These are phyloP conservation scores for Fusarium chaquense DNA, from an alignment of 2,329 filamentous ascomycete species.

Conservation along the genomic window DNA sequence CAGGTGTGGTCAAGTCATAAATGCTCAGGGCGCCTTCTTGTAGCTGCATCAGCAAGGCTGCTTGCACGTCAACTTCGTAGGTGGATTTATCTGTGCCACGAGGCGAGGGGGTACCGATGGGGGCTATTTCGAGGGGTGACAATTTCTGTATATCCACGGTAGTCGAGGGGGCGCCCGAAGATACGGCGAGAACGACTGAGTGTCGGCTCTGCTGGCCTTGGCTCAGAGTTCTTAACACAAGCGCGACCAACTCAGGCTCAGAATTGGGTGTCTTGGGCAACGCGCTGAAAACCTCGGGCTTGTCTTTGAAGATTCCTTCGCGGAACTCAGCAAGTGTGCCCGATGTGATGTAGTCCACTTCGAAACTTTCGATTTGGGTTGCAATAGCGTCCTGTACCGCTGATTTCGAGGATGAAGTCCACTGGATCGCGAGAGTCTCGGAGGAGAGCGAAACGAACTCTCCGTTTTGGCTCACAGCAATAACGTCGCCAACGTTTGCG, in stretches of 20 bases:
- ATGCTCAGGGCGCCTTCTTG: slow-evolving; percentile 65
- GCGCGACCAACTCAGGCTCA: slow-evolving; percentile 65
- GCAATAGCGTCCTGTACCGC: slow-evolving; percentile 53
- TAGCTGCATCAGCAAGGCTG: slow-evolving; percentile 73
- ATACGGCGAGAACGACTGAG: slow-evolving; percentile 51
- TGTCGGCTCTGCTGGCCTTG: slow-evolving; percentile 49
- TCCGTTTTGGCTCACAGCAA: slow-evolving; percentile 71
- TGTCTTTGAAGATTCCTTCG: slow-evolving; percentile 67
- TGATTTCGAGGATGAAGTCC: slow-evolving; percentile 52
- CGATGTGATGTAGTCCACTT: slow-evolving; percentile 63
- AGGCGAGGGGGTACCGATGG: slow-evolving; percentile 48
- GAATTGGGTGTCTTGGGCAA: slow-evolving; percentile 62
- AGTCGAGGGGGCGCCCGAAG: slow-evolving; percentile 42
- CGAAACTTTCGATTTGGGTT: slow-evolving; percentile 53
- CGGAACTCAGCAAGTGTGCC: slow-evolving; percentile 62
- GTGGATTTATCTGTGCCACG: slow-evolving; percentile 33
- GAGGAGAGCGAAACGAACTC: slow-evolving; percentile 71
- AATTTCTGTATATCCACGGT: slow-evolving; percentile 52
- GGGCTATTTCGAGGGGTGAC: slow-evolving; percentile 56
- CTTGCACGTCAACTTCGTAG: slow-evolving; percentile 71
- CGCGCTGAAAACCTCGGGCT: slow-evolving; percentile 63
- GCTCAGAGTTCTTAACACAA: slow-evolving; percentile 59
- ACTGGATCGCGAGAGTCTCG: slow-evolving; percentile 57
- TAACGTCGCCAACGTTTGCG: slow-evolving; percentile 54
- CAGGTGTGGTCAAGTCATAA: slow-evolving; percentile 72